Percentiles rank a stretch among this genome's conserved stretches.
Evolutionary conservation across 192 early-diverging fungal genomes (phyloP).

Genomic region (Coemansia sp.): DNA sequence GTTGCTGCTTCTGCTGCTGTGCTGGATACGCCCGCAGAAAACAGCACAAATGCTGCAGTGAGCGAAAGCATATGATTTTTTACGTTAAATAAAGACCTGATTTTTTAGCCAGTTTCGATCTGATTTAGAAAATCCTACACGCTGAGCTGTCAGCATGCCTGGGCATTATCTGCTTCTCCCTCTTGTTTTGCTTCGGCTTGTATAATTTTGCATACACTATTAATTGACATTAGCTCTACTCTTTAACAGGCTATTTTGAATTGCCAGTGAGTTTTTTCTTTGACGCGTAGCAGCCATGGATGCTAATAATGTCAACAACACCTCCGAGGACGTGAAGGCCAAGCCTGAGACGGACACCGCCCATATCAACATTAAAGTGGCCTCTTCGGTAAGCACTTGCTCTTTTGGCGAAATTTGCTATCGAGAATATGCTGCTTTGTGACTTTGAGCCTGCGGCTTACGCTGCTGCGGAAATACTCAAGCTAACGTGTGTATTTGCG

Average conservation of each 20-base stretch:
- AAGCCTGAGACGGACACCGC: constrained; percentile 58
- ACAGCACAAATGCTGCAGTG: constrained; percentile 7
- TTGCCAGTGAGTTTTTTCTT: neutral
- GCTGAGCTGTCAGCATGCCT: neutral
- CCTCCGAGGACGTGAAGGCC: constrained; percentile 42
- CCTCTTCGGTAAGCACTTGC: constrained; percentile 66
- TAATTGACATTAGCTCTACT: neutral
- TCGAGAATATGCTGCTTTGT: neutral
- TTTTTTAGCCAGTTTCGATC: neutral
- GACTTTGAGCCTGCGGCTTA: neutral
- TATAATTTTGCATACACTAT: neutral
- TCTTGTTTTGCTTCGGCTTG: neutral
- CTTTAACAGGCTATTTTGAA: neutral
- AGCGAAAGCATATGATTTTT: neutral
- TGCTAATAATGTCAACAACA: neutral
- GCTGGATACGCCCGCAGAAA: neutral
- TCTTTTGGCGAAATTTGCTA: too few species aligned
- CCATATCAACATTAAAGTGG: constrained; percentile 92
- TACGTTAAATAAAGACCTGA: neutral
- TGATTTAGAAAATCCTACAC: constrained; percentile 1
- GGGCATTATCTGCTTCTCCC: neutral
- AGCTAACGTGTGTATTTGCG: neutral
- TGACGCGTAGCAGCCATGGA: neutral
- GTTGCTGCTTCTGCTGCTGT: neutral
- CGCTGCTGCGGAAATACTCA: neutral